These are phyloP conservation scores for Sanghuangporus weigelae DNA, from an alignment of 1,284 basidiomycete genomes.

Conservation along the genomic window DNA sequence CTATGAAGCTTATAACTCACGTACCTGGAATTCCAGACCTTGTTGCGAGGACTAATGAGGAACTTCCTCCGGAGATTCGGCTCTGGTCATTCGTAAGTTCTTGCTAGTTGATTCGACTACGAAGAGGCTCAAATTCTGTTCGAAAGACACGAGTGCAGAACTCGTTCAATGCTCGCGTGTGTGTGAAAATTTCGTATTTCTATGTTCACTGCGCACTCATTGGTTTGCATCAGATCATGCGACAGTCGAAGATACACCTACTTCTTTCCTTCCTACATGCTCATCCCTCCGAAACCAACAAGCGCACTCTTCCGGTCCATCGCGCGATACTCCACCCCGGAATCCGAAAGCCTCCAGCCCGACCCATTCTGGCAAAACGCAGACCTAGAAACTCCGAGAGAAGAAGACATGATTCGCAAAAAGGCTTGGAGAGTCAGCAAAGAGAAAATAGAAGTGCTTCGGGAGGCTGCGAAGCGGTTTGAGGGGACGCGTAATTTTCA, in stretches of 20 bases:
- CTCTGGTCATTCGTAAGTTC: conserved; percentile 82
- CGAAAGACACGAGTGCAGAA: conserved; percentile 73
- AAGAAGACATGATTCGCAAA: conserved; percentile 58
- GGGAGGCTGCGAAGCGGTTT: conserved; percentile 57
- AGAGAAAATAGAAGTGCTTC: conserved; percentile 52
- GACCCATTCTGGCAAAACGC: conserved; percentile 43
- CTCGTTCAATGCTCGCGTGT: conserved; percentile 89
- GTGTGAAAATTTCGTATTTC: conserved; percentile 24
- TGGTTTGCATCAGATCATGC: conserved; percentile 52
- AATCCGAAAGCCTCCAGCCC: conserved; percentile 2
- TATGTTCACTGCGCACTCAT: too few species aligned
- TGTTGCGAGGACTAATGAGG: conserved; percentile 75
- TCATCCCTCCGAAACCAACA: conserved; percentile 85
- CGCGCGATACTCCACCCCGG: conserved; percentile 25
- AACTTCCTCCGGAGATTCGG: conserved; percentile 88
- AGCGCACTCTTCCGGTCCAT: conserved; percentile 55
- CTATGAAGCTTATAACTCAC: conserved; percentile 82
- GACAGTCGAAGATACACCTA: conserved; percentile 98
- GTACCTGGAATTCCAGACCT: conserved; percentile 72
- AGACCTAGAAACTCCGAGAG: conserved; percentile 34
- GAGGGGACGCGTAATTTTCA: conserved; percentile 93
- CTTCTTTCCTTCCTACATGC: conserved; percentile 91
- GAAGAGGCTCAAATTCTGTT: not conserved
- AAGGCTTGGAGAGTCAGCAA: conserved; percentile 60
- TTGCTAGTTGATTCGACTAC: not conserved